Percentiles rank a stretch among this genome's conserved stretches.
phyloP scores from a whole-genome alignment of 2,329 filamentous ascomycete species.

The Niveomyces coronatus region DNA sequence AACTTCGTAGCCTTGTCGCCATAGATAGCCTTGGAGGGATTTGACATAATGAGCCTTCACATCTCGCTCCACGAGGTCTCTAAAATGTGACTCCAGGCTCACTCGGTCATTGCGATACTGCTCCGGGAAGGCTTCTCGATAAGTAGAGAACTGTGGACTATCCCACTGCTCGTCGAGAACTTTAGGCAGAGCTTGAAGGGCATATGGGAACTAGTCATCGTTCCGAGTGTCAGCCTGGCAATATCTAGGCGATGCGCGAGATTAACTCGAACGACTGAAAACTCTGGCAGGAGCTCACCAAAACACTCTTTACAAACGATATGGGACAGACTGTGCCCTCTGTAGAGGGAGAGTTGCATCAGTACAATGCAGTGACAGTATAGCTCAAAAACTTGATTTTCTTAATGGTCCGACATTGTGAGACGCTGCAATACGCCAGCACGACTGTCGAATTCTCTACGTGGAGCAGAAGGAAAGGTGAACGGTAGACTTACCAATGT shows the following conservation, averaged over 20 bases:
- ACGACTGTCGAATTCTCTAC: no score
- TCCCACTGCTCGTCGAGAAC: conserved; percentile 60
- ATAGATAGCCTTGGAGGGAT: conserved; percentile 68
- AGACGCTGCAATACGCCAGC: no score
- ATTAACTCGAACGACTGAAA: no score
- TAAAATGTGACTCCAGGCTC: conserved; percentile 55
- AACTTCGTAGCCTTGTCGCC: conserved; percentile 61
- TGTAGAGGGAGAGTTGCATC: conserved; percentile 23
- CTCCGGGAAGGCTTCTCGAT: conserved; percentile 60
- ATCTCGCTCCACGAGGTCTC: conserved; percentile 60
- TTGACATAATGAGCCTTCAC: conserved; percentile 71
- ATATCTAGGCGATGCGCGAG: neutral
- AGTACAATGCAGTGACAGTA: neutral
- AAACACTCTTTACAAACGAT: conserved; percentile 72
- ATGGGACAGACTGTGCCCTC: conserved; percentile 78
- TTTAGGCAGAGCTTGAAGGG: conserved; percentile 53
- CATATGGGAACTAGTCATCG: conserved; percentile 60
- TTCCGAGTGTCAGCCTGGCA: neutral
- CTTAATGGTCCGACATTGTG: no score
- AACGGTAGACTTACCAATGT: conserved; percentile 23
- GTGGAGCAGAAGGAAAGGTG: conserved; percentile 3
- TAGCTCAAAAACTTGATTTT: no score
- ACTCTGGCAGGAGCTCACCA: conserved; percentile 58
- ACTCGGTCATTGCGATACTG: conserved; percentile 48
- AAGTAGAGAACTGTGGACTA: conserved; percentile 50